Conservation (phyloP, 345 rosid genomes). For the Aurinia saxatilis region DNA sequence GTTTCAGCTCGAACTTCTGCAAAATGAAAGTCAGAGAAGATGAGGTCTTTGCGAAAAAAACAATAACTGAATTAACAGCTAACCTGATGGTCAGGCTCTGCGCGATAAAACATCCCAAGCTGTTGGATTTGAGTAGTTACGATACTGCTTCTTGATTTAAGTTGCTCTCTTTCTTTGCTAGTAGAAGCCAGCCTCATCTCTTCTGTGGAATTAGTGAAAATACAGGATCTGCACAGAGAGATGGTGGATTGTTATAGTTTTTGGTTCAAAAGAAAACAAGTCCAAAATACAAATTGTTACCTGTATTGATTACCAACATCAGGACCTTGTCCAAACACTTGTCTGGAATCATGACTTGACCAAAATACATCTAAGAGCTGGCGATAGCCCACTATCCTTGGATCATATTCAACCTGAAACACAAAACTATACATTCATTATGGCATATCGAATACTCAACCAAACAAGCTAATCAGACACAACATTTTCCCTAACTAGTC, state of each 20-base stretch:
- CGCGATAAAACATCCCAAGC: slow-evolving; percentile 58
- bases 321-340: slow-evolving; percentile 95
- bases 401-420: slow-evolving; percentile 83
- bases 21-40: background rate
- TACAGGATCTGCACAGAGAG: slow-evolving; percentile 49
- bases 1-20: slow-evolving; percentile 96
- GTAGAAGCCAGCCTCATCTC: slow-evolving; percentile 63
- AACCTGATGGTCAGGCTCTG: slow-evolving; percentile 95
- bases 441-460: background rate
- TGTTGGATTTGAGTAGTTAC: slow-evolving; percentile 84
- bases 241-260: background rate
- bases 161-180: slow-evolving; percentile 85
- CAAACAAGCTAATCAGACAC: background rate
- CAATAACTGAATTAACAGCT: background rate
- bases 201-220: slow-evolving; percentile 79
- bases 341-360: slow-evolving; percentile 89
- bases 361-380: slow-evolving; percentile 84
- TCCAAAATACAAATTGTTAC: no score
- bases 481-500: no score
- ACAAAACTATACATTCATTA: background rate
- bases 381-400: slow-evolving; percentile 47
- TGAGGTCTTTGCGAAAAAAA: background rate
- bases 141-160: slow-evolving; percentile 54
- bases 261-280: background rate
- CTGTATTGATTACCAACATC: slow-evolving; percentile 94